phyloP scores from a whole-genome alignment of 768 basidiomycete genomes.

The Coprinopsis marcescibilis region DNA sequence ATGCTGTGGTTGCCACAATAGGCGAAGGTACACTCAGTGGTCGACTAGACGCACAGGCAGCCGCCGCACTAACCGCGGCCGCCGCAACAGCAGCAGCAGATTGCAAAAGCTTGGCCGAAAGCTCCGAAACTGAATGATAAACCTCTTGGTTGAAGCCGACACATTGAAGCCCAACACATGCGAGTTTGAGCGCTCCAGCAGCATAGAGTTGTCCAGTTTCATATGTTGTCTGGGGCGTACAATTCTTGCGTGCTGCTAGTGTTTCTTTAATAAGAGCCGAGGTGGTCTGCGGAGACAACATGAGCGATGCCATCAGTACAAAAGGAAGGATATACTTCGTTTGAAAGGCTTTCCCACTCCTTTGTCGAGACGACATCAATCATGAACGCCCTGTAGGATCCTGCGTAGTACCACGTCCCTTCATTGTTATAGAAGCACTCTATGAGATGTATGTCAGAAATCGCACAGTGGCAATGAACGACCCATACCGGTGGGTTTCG shows the following conservation, averaged over 20 bases:
- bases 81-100: neutral
- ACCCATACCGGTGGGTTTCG: constrained; percentile 51
- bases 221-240: constrained; percentile 57
- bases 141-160: constrained; percentile 3
- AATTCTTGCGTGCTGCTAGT: constrained; percentile 45
- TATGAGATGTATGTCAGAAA: neutral
- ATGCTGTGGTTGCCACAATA: too few species aligned
- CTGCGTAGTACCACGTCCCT: constrained; percentile 80
- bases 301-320: constrained; percentile 7
- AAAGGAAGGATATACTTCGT: constrained; percentile 42
- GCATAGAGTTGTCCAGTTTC: constrained; percentile 69
- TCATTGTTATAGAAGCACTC: constrained; percentile 79
- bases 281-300: constrained; percentile 40
- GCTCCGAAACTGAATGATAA: neutral
- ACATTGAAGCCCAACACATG: constrained; percentile 31
- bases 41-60: too few species aligned
- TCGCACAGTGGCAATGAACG: neutral
- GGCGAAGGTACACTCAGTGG: neutral
- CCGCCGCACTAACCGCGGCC: too few species aligned
- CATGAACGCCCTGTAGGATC: constrained; percentile 63
- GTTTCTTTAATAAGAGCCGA: constrained; percentile 70
- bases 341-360: constrained; percentile 64
- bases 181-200: constrained; percentile 66
- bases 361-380: constrained; percentile 59
- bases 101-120: neutral